phyloP scores from a whole-genome alignment of 176 grass and related monocot genomes.

The Oryza punctata region DNA sequence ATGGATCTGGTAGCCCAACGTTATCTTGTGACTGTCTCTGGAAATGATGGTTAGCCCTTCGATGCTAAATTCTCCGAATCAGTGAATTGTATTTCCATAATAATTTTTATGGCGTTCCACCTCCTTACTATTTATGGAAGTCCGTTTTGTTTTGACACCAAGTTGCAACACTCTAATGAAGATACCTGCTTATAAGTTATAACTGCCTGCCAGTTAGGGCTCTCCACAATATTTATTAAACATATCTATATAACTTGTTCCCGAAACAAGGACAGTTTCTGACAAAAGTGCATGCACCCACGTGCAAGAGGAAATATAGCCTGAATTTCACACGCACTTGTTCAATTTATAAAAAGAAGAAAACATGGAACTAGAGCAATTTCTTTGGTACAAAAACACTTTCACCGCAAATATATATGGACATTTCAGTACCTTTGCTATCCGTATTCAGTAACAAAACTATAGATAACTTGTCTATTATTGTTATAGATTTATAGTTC shows the following conservation, averaged over 20 bases:
- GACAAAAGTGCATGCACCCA: neutral
- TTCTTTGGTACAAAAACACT: neutral
- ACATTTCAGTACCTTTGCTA: neutral
- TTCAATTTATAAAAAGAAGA: neutral
- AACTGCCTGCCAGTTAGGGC: neutral
- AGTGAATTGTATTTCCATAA: slow-evolving; percentile 12
- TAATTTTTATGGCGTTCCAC: neutral
- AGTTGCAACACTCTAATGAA: neutral
- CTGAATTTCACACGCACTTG: neutral
- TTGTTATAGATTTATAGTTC: slow-evolving; percentile 29
- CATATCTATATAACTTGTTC: slow-evolving; percentile 2
- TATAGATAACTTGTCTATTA: neutral
- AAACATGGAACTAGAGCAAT: neutral
- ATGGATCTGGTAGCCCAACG: slow-evolving; percentile 96
- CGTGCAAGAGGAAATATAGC: neutral
- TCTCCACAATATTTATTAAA: neutral
- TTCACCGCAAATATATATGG: neutral
- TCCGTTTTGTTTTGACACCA: neutral
- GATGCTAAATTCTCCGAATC: neutral
- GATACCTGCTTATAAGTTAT: neutral
- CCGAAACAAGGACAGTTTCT: neutral
- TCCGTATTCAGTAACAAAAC: slow-evolving; percentile 9
- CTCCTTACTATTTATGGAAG: slow-evolving; percentile 22
- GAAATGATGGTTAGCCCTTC: slow-evolving; percentile 83
- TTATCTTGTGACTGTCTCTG: slow-evolving; percentile 90